Evolutionary conservation across 169 alveolate species (phyloP).

Genomic region (Ichthyophthirius multifiliis): DNA sequence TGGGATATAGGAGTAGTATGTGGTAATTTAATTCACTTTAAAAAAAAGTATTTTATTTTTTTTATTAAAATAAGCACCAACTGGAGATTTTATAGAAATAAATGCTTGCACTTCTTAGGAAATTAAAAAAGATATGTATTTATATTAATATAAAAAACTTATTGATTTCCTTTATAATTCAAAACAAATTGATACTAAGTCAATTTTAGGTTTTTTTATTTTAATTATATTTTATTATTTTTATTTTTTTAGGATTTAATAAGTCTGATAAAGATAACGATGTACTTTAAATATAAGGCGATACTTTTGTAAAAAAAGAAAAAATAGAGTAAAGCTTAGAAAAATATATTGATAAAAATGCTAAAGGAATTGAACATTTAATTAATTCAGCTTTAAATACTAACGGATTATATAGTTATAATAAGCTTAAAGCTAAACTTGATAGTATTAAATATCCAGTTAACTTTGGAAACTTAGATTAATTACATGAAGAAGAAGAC

Average conservation of each 20-base stretch:
- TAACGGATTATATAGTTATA: background rate
- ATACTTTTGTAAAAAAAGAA: background rate
- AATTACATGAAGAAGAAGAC: too few species aligned
- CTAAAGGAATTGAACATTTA: background rate
- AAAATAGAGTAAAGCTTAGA: background rate
- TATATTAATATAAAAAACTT: background rate
- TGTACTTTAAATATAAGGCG: background rate
- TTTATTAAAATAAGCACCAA: background rate
- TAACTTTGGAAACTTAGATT: too few species aligned
- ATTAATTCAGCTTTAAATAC: background rate
- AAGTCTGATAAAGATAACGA: background rate
- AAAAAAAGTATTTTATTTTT: background rate
- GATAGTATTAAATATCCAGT: background rate
- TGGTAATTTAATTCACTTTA: background rate
- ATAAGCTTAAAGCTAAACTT: background rate
- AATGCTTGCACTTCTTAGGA: background rate
- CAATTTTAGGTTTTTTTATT: background rate
- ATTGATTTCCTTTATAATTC: background rate
- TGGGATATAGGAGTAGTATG: conserved; percentile 7
- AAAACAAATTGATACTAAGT: background rate
- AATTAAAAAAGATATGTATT: background rate
- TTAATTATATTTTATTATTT: background rate
- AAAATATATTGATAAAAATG: background rate
- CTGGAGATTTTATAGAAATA: conserved; percentile 1
- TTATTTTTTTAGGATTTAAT: too few species aligned